phyloP scores from a whole-genome alignment of 2,329 filamentous ascomycete genomes.

The Arthrinium puccinioides region DNA sequence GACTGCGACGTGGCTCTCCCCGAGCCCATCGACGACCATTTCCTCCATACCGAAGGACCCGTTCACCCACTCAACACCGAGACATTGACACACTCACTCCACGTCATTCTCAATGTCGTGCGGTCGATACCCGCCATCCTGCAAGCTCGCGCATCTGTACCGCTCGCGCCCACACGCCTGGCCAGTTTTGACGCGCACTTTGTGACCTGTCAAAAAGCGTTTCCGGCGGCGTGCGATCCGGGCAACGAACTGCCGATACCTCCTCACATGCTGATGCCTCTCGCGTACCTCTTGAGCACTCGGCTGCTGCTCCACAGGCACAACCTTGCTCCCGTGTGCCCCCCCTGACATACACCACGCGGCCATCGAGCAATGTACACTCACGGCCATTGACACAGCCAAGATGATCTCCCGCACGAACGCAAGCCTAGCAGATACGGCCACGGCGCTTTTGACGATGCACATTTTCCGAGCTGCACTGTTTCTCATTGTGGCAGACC shows the following conservation, averaged over 20 bases:
- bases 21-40: slow-evolving; percentile 72
- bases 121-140: slow-evolving; percentile 69
- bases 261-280: slow-evolving; percentile 64
- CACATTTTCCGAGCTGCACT: slow-evolving; percentile 86
- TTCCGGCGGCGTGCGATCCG: slow-evolving; percentile 68
- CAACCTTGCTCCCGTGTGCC: slow-evolving; percentile 70
- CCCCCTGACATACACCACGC: slow-evolving; percentile 56
- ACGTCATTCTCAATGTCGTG: slow-evolving; percentile 75
- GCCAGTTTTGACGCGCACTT: slow-evolving; percentile 80
- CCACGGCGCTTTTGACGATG: slow-evolving; percentile 68
- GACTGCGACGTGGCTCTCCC: slow-evolving; percentile 84
- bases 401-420: slow-evolving; percentile 63
- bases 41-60: slow-evolving; percentile 54
- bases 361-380: slow-evolving; percentile 71
- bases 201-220: slow-evolving; percentile 62
- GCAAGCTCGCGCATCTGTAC: slow-evolving; percentile 60
- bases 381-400: slow-evolving; percentile 71
- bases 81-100: slow-evolving; percentile 61
- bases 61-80: slow-evolving; percentile 42
- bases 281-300: slow-evolving; percentile 73
- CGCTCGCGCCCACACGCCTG: slow-evolving; percentile 60
- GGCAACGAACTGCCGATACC: slow-evolving; percentile 61
- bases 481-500: slow-evolving; percentile 67
- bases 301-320: slow-evolving; percentile 84
- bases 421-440: slow-evolving; percentile 54